These are phyloP conservation scores for Ophiosphaerella korrae DNA, from an alignment of 2,329 filamentous ascomycete species.

Conservation along the genomic window DNA sequence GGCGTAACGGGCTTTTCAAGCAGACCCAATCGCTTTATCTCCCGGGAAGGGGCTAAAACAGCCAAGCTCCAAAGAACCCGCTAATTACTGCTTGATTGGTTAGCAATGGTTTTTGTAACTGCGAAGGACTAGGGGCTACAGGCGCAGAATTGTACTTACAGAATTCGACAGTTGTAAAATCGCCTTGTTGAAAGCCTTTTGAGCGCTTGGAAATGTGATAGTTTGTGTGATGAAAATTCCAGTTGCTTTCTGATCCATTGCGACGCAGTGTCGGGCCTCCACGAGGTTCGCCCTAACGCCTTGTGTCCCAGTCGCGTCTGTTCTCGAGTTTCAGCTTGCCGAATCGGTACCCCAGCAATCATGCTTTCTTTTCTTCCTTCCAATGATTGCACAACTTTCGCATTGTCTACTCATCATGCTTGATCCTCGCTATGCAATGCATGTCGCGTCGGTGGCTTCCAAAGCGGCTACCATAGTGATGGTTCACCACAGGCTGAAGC, in stretches of 20 bases:
- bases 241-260: conserved; percentile 4
- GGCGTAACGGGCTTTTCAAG: conserved; percentile 11
- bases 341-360: conserved; percentile 14
- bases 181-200: conserved; percentile 20
- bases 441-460: conserved; percentile 11
- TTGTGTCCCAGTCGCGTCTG: conserved; percentile 25
- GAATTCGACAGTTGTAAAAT: not conserved
- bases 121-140: conserved; percentile 5
- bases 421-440: conserved; percentile 5
- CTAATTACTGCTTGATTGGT: conserved; percentile 17
- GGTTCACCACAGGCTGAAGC: conserved; percentile 11
- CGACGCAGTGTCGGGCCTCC: conserved; percentile 7
- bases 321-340: conserved; percentile 28
- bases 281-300: conserved; percentile 20
- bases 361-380: conserved; percentile 18
- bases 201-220: conserved; percentile 27
- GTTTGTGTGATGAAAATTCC: conserved; percentile 16
- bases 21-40: conserved; percentile 30
- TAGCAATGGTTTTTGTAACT: conserved; percentile 7
- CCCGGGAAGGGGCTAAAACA: conserved; percentile 9
- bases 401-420: not conserved
- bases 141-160: conserved; percentile 16
- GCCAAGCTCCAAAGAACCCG: conserved; percentile 16
- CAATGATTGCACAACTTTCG: conserved; percentile 19
- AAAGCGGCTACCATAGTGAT: conserved; percentile 12